Base-by-base conservation (phyloP, 305 asterid species). In the Fraxinus albicans region DNA sequence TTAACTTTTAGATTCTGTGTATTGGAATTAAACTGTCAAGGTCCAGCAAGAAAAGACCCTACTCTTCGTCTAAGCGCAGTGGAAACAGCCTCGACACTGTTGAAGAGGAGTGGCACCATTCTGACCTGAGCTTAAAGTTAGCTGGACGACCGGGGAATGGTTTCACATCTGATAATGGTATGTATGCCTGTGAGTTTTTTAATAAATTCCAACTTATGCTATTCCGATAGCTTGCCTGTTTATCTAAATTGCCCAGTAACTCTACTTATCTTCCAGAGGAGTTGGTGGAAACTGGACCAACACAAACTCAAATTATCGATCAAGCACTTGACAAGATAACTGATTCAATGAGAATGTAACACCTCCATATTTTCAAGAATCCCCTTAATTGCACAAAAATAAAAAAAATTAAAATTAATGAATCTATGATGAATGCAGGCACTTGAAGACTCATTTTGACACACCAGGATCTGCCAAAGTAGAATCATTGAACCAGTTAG, bases 381-480 rank as follows among this genome's bases (percentile, higher is more conserved):
- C 8, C 21, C 8, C 80, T 25, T 25, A 35, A 31, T 31, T 44
- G 34, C 77, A 38, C 50, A 21, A 31, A 58, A 73, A 72, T 79
- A 79, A 65, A 23, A 55, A 47, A 29, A 67, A 75, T 12, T 8
- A 47, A 63, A 10, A 75, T 80, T n/a, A 47, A 42, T 23, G 27
- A 44, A 38, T 31, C 31, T 19, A 67, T 74, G 72, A 84, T 77
- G 77, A 47, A 81, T 83, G 31, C 92, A 95, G 99, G 95, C 97
- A 96, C 83, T 90, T 94, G 89, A 94, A 96, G 93, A 76, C 87
- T 82, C 98, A 96, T 83, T 96, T 96, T 82, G 98, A 94, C 86
- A 89, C 95, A n/a, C 96, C 93, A 0, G 98, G 97, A 86, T 50
- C 90, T 6, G 89, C 93, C 60, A 82, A 88, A 82, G 85, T 77